These are phyloP conservation scores for Metarhizium guizhouense DNA, from an alignment of 2,329 filamentous ascomycete species.

Conservation along the genomic window DNA sequence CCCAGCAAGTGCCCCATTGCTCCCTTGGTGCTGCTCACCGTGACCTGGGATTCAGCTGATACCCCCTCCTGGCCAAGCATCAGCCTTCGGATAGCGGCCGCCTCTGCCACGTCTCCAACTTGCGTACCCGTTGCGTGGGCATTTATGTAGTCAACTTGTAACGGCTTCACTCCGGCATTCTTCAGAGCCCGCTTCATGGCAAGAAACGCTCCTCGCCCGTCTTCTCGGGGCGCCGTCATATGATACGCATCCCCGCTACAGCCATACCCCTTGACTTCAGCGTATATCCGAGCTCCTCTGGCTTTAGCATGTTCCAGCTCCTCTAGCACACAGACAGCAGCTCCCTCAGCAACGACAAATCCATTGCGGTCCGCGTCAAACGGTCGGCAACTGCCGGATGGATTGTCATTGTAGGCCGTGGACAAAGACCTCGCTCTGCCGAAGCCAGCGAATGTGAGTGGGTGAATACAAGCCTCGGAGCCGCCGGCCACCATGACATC, in stretches of 20 bases:
- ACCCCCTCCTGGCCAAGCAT: conserved; percentile 67
- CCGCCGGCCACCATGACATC: conserved; percentile 96
- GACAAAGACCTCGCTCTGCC: conserved; percentile 78
- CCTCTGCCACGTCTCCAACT: conserved; percentile 83
- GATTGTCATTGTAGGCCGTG: conserved; percentile 68
- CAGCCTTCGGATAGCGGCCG: conserved; percentile 67
- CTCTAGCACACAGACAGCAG: conserved; percentile 80
- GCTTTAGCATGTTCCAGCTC: conserved; percentile 79
- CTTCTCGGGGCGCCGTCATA: conserved; percentile 80
- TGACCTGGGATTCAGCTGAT: conserved; percentile 52
- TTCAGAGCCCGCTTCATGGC: conserved; percentile 80
- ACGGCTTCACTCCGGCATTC: conserved; percentile 60
- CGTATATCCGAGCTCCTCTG: conserved; percentile 74
- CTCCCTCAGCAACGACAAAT: conserved; percentile 90
- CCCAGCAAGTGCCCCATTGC: conserved; percentile 87
- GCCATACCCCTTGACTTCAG: conserved; percentile 82
- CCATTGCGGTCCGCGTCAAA: conserved; percentile 75
- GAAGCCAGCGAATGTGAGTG: conserved; percentile 86
- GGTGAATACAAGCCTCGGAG: conserved; percentile 91
- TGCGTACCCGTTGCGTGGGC: conserved; percentile 87
- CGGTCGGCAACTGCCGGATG: conserved; percentile 66
- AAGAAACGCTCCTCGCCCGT: conserved; percentile 71
- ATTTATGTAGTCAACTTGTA: conserved; percentile 80
- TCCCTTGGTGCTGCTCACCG: conserved; percentile 89
- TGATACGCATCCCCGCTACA: conserved; percentile 86